Evolutionary conservation across 2,329 filamentous ascomycete species (phyloP).

Genomic region (Fusarium cicatricum): DNA sequence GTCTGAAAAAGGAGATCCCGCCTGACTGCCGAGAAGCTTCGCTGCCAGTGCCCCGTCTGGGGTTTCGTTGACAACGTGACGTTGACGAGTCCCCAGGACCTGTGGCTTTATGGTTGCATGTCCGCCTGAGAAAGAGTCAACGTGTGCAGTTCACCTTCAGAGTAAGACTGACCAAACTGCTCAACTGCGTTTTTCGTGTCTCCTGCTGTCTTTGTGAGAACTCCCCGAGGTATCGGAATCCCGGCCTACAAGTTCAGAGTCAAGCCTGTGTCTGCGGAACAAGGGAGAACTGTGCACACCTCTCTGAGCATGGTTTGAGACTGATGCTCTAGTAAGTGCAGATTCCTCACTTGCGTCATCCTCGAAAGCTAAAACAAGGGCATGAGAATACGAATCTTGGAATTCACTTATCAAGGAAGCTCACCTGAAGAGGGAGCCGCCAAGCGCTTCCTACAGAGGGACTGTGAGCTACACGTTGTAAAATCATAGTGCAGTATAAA

Average conservation of each 20-base stretch:
- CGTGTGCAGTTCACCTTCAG: neutral
- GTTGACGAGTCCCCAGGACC: neutral
- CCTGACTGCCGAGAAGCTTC: constrained; percentile 25
- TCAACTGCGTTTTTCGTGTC: constrained; percentile 35
- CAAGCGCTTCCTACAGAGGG: neutral
- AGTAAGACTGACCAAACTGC: constrained; percentile 33
- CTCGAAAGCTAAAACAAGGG: neutral
- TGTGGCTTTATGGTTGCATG: constrained; percentile 42
- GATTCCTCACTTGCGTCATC: neutral
- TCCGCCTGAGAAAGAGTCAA: constrained; percentile 23
- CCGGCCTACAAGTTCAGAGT: constrained; percentile 31
- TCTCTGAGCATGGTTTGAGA: constrained; percentile 10
- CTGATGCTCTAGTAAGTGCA: constrained; percentile 23
- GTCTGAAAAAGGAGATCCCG: constrained; percentile 1
- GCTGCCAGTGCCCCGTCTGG: neutral
- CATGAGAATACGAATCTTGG: neutral
- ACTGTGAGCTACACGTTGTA: no score
- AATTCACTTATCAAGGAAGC: neutral
- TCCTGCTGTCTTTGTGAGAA: constrained; percentile 26
- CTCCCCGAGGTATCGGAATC: constrained; percentile 37
- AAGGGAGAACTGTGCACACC: neutral
- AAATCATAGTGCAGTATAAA: neutral
- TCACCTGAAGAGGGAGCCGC: neutral
- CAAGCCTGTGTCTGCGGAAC: neutral
- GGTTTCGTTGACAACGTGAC: neutral